Conservation (phyloP, 257 asterid genomes). For the Agastache rugosa region DNA sequence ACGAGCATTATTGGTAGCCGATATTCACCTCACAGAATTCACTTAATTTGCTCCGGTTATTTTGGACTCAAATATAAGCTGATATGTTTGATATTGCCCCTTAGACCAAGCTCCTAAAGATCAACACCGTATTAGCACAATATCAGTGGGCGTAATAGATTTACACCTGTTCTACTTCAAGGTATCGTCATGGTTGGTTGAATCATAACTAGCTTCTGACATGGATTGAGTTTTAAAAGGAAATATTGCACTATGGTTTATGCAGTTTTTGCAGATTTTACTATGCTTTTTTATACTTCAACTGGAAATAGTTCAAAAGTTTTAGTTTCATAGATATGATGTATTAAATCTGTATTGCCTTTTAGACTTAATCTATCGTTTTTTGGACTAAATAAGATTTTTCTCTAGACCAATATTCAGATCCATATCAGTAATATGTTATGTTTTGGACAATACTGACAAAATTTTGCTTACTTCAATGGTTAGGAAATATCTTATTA, state of each 20-base stretch:
- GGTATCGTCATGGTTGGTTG: background rate
- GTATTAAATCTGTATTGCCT: background rate
- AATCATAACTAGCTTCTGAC: background rate
- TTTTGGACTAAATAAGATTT: background rate
- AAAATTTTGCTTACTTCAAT: background rate
- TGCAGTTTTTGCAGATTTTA: conserved; percentile 8
- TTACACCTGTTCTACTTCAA: background rate
- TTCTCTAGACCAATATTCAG: background rate
- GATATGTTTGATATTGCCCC: conserved; percentile 16
- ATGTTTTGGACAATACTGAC: conserved; percentile 4
- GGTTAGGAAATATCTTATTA: conserved; percentile 14
- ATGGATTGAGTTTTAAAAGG: background rate
- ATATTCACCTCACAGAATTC: conserved; percentile 2
- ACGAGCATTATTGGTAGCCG: conserved; percentile 11
- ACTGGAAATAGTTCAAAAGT: conserved; percentile 4
- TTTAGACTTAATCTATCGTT: background rate
- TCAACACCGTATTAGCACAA: background rate
- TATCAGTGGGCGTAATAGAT: background rate
- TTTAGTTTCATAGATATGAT: conserved; percentile 3
- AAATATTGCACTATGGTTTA: background rate
- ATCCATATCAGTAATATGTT: conserved; percentile 6
- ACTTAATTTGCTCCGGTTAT: conserved; percentile 20
- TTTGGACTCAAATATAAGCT: background rate
- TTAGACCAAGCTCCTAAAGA: conserved; percentile 15
- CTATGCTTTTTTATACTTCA: conserved; percentile 1